These are phyloP conservation scores for Solanum microdontum DNA, from an alignment of 257 asterid species.

Conservation along the genomic window DNA sequence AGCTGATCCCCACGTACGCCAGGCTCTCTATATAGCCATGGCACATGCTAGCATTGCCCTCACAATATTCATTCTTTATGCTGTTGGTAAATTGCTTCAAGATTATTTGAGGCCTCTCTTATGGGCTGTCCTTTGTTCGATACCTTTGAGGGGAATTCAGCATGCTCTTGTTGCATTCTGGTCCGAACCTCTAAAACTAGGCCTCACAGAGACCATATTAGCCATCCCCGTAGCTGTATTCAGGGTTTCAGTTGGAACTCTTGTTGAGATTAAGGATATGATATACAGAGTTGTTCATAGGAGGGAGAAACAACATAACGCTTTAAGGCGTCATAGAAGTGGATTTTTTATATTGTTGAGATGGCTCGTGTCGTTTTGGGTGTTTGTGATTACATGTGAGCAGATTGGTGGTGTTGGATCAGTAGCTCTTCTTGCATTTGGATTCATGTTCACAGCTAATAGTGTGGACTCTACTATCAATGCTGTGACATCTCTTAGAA, in stretches of 20 bases:
- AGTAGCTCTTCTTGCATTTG: slow-evolving; percentile 43
- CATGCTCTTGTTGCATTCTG: slow-evolving; percentile 77
- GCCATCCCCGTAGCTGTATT: slow-evolving; percentile 78
- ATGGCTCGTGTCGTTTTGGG: slow-evolving; percentile 84
- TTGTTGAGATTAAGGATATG: slow-evolving; percentile 55
- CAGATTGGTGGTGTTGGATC: slow-evolving; percentile 58
- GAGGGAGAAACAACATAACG: slow-evolving; percentile 20
- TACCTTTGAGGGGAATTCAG: slow-evolving; percentile 83
- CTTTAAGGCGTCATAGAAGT: slow-evolving; percentile 37
- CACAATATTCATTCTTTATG: slow-evolving; percentile 45
- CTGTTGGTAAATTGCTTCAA: slow-evolving; percentile 62
- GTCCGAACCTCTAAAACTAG: slow-evolving; percentile 72
- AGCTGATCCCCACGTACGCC: slow-evolving; percentile 69
- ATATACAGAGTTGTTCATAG: slow-evolving; percentile 29
- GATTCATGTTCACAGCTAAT: slow-evolving; percentile 52
- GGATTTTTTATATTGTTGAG: slow-evolving; percentile 59
- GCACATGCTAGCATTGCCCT: slow-evolving; percentile 88
- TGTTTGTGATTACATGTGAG: slow-evolving; percentile 78
- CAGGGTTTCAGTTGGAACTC: slow-evolving; percentile 62
- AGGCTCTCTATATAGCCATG: slow-evolving; percentile 87
- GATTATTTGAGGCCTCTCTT: slow-evolving; percentile 78
- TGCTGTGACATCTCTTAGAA: slow-evolving; percentile 52
- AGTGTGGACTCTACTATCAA: slow-evolving; percentile 66
- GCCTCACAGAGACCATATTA: slow-evolving; percentile 76
- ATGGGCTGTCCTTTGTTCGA: slow-evolving; percentile 95